A percentile compares a stretch with the other conserved stretches of the same genome.
phyloP scores from a whole-genome alignment of 306 rosid species.

The Sicyos edulis region DNA sequence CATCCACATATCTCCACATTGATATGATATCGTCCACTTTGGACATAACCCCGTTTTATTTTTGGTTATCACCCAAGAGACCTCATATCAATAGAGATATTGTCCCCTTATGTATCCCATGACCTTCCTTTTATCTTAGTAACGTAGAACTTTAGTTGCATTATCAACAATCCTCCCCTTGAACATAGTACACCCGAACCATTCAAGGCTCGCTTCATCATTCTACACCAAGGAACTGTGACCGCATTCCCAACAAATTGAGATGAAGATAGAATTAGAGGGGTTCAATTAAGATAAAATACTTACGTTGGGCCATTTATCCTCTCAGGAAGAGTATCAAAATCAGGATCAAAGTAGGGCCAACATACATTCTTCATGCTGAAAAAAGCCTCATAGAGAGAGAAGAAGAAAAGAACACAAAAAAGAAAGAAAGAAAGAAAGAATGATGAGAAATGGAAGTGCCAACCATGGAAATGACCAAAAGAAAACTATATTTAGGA shows the following conservation, averaged over 20 bases:
- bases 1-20: too few species aligned
- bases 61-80: too few species aligned
- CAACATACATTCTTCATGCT: conserved; percentile 55
- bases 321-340: conserved; percentile 53
- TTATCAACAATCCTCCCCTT: too few species aligned
- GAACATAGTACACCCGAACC: too few species aligned
- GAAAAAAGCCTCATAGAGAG: conserved; percentile 18
- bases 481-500: background rate
- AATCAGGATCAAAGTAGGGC: conserved; percentile 80
- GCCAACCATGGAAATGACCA: background rate
- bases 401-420: conserved; percentile 3
- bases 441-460: background rate
- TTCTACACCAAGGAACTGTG: too few species aligned
- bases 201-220: too few species aligned
- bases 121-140: too few species aligned
- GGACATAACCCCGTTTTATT: too few species aligned
- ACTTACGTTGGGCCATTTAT: conserved; percentile 65
- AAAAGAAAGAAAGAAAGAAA: conserved; percentile 1
- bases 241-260: background rate
- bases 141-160: too few species aligned
- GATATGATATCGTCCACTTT: too few species aligned
- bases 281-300: background rate
- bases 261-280: background rate
- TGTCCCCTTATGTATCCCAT: too few species aligned
- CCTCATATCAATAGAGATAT: too few species aligned